Evolutionary conservation across 2,329 filamentous ascomycete species (phyloP).

Genomic region (Arthrinium phaeospermum): DNA sequence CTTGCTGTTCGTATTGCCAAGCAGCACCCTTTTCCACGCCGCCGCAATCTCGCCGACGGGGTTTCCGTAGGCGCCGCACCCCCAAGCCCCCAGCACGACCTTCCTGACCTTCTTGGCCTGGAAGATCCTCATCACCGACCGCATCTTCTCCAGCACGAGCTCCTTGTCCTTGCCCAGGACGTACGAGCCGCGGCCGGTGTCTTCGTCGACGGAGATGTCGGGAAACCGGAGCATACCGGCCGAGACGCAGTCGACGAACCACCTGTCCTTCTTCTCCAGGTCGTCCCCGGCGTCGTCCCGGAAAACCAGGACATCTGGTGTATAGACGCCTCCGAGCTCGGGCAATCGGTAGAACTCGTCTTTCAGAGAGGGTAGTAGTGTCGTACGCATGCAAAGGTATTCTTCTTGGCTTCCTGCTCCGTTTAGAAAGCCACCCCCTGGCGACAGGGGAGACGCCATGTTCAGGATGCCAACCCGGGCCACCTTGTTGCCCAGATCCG

Average conservation of each 20-base stretch:
- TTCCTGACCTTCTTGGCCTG: slow-evolving; percentile 49
- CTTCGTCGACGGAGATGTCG: slow-evolving; percentile 47
- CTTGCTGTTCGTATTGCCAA: slow-evolving; percentile 33
- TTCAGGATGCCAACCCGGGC: slow-evolving; percentile 60
- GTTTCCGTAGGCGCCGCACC: slow-evolving; percentile 68
- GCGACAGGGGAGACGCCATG: slow-evolving; percentile 67
- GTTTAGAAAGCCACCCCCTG: slow-evolving; percentile 65
- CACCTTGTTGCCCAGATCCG: slow-evolving; percentile 27
- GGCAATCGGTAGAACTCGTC: slow-evolving; percentile 66
- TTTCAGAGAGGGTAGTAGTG: slow-evolving; percentile 61
- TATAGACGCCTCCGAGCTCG: slow-evolving; percentile 61
- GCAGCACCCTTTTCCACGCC: slow-evolving; percentile 55
- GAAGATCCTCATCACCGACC: slow-evolving; percentile 59
- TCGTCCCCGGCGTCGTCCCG: slow-evolving; percentile 45
- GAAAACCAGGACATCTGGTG: slow-evolving; percentile 65
- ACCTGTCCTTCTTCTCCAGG: slow-evolving; percentile 54
- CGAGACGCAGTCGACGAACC: slow-evolving; percentile 63
- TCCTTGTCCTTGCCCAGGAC: slow-evolving; percentile 55
- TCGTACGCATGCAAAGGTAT: slow-evolving; percentile 65
- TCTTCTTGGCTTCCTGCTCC: slow-evolving; percentile 68
- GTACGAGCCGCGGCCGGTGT: slow-evolving; percentile 38
- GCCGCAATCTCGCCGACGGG: slow-evolving; percentile 63
- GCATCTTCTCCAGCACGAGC: slow-evolving; percentile 60
- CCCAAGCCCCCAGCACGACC: slow-evolving; percentile 68
- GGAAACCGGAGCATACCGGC: slow-evolving; percentile 66